Base-by-base conservation (phyloP, 352 stramenopile species). In the Phytophthora nicotianae region DNA sequence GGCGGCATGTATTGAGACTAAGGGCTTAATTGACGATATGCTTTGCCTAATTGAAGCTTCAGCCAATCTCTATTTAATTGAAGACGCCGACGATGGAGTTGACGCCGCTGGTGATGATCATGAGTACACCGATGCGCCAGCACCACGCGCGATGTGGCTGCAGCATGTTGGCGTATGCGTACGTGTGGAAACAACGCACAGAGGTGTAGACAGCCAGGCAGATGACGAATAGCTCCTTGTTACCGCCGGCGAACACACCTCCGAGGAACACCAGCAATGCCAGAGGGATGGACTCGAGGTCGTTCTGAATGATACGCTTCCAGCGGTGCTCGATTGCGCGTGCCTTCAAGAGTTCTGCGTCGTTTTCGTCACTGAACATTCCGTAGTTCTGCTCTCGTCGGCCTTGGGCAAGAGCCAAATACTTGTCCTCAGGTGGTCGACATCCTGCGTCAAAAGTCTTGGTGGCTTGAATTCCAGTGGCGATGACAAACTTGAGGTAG, bases 121-220 rank as follows among this genome's bases (percentile, higher is more conserved):
- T 49, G 50, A 86, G 26, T n/a, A 84, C 74, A 20, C 72, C 77
- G 17, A 69, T 54, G n/a, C 70, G 70, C 71, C 76, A 86, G 72
- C 70, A 79, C 61, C 69, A 75, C 23, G 73, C 72, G 17, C 78
- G 75, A 33, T 83, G 71, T n/a, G 74, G 74, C 51, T 86, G 75
- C 26, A 86, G 21, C n/a, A 58, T 57, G 17, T 86, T 77, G 46
- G 78, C 75, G 58, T 86, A 88, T 41, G 71, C 75, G 55, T 72
- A 72, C 38, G 74, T 81, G 61, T 86, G 76, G 24, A 75, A 64
- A 50, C 69, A 72, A 62, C 79, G 79, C 11, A 56, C 65, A 2
- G 69, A 10, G 0, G 76, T 88, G 69, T 81, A 86, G 26, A 74
- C 42, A 1, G 58, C 56, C 16, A 80, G 29, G 4, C 41, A 54